Evolutionary conservation across 306 rosid genomes (phyloP).

Genomic region (Castanea crenata): DNA sequence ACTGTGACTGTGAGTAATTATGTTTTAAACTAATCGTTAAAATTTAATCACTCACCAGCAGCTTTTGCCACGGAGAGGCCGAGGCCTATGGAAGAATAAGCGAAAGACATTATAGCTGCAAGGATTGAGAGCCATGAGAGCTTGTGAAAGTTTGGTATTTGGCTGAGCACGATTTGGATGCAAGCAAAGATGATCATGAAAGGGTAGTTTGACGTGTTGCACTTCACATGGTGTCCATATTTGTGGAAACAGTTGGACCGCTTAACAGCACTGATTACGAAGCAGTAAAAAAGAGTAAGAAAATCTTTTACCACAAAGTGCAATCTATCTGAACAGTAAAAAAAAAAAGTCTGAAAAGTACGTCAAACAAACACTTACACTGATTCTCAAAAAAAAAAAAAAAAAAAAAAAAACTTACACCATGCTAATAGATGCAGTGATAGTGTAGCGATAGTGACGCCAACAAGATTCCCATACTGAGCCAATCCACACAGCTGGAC

Average conservation of each 20-base stretch:
- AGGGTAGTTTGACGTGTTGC: conserved; percentile 58
- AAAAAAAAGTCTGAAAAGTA: not conserved
- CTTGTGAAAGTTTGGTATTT: conserved; percentile 79
- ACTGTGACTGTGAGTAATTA: no score
- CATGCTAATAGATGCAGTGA: conserved; percentile 93
- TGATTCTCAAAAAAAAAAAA: no score
- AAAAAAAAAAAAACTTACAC: conserved; percentile 50
- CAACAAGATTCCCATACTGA: conserved; percentile 77
- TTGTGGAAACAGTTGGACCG: conserved; percentile 86
- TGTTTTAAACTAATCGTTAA: no score
- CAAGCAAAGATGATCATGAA: conserved; percentile 72
- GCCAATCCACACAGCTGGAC: conserved; percentile 96
- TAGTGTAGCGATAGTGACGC: conserved; percentile 87
- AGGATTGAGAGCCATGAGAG: conserved; percentile 92
- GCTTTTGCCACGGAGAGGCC: conserved; percentile 83
- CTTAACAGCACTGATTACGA: conserved; percentile 68
- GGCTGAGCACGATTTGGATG: conserved; percentile 77
- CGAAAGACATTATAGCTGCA: conserved; percentile 98
- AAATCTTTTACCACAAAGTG: no score
- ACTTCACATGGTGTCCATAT: conserved; percentile 62
- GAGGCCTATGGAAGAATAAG: conserved; percentile 87
- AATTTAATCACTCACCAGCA: conserved; percentile 29
- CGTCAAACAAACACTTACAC: not conserved
- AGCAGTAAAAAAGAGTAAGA: not conserved
- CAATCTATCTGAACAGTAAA: no score